Evolutionary conservation across 805 yeast species (phyloP), one percentile per base, ranked within the genome.

Genomic region (Cephaloascus albidus): DNA sequence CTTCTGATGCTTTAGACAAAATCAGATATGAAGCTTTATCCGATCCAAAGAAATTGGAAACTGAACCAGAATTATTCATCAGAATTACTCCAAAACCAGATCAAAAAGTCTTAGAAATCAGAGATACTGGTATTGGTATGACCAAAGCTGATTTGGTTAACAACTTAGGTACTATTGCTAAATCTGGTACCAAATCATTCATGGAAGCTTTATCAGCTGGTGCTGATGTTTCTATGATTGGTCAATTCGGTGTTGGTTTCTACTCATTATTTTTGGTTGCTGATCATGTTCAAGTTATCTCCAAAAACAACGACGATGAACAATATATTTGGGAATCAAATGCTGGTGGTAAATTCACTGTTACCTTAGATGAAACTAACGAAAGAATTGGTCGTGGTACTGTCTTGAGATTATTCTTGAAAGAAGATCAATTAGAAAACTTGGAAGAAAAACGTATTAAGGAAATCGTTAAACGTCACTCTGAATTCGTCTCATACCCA

Each of bases 201-300:
- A 93, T 93, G 98, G 98, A 93, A 74, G 98, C 98, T 52, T 77
- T 94, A 51, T 83, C 95, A 51, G 97, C 97, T 50, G 98, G 98
- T 73, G 98, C 99, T 46, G 99, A 93, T 68, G 97, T 93, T 47
- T 89, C 97, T 49, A 93, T 93, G 98, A 93, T 93, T 73, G 99
- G 99, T 79, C 98, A 93, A 75, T 93, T 93, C 76, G 99, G 99
- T 88, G 98, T 93, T 56, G 99, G 99, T 81, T 93, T 93, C 90
- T 93, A 93, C 83, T 93, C 99, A 40, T 76, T 90, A 53, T 93
- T 93, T 85, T 79, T 93, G 74, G 98, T 93, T 63, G 97, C 98
- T 57, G 99, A 93, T 74, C 86, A 79, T 55, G 98, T 93, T 49
- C 96, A 93, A 74, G 99, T 93, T 55, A 86, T 93, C 64, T 86